A percentile compares a stretch with the other conserved stretches of the same genome.
These are phyloP conservation scores for Ophiocordyceps camponoti-leonardi DNA, from an alignment of 2,329 filamentous ascomycete genomes.

Conservation along the genomic window DNA sequence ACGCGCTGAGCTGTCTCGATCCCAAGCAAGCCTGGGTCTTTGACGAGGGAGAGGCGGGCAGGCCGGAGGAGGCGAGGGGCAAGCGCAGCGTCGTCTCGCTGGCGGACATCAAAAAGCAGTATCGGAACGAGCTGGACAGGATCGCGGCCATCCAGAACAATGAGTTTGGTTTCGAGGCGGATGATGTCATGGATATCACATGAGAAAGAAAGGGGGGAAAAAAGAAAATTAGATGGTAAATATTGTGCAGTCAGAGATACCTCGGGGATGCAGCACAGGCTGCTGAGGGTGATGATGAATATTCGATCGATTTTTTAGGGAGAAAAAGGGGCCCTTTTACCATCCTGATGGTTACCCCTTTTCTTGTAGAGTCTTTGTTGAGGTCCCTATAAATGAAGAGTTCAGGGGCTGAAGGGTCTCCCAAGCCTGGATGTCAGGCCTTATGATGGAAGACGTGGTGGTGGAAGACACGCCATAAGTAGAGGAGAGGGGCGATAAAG, in stretches of 20 bases:
- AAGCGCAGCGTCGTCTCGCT: constrained; percentile 71
- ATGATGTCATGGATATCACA: constrained; percentile 35
- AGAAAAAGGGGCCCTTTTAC: neutral
- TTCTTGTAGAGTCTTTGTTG: neutral
- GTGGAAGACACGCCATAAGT: neutral
- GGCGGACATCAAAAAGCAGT: constrained; percentile 72
- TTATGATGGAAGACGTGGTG: neutral
- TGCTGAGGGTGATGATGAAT: neutral
- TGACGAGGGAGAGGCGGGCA: constrained; percentile 13
- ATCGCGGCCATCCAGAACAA: constrained; percentile 78
- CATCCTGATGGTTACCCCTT: neutral
- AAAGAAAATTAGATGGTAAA: too few relatives aligned
- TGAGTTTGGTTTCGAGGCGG: constrained; percentile 59
- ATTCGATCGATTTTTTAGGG: neutral
- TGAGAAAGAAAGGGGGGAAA: too few relatives aligned
- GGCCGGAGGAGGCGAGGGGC: constrained; percentile 6
- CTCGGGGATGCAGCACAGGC: neutral
- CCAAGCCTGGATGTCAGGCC: neutral
- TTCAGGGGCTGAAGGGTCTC: neutral
- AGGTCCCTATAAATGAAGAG: neutral
- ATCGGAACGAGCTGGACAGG: constrained; percentile 77
- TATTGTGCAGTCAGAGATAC: neutral
- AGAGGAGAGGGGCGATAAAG: constrained; percentile 6
- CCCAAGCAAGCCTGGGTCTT: constrained; percentile 68
- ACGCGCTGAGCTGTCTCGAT: constrained; percentile 74